Evolutionary conservation across 2,329 filamentous ascomycete species (phyloP).

Genomic region (Zelopaecilomyces penicillatus): DNA sequence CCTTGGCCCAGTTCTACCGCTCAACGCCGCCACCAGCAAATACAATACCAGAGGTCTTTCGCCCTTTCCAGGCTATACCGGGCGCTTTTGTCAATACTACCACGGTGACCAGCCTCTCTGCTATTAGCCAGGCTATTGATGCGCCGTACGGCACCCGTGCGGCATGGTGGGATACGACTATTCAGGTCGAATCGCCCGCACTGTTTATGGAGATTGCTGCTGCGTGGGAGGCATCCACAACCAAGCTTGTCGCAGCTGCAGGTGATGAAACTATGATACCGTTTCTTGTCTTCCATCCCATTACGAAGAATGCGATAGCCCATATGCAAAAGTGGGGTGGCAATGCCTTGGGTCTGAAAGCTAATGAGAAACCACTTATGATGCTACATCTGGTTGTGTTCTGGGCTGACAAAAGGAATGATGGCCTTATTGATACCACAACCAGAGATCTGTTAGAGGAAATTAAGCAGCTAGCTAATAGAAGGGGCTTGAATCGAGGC

Average conservation of each 20-base stretch:
- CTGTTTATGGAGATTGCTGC: constrained; percentile 20
- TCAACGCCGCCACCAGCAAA: constrained; percentile 7
- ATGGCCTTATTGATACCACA: constrained; percentile 20
- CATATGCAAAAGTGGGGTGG: constrained; percentile 28
- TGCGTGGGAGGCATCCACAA: constrained; percentile 15
- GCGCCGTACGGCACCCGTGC: constrained; percentile 17
- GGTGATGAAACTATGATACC: constrained; percentile 8
- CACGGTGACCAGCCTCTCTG: constrained; percentile 16
- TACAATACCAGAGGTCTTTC: constrained; percentile 15
- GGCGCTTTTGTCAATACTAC: constrained; percentile 14
- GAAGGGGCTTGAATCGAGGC: constrained; percentile 20
- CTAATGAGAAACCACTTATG: constrained; percentile 23
- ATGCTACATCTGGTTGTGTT: constrained; percentile 21
- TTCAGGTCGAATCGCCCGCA: constrained; percentile 14
- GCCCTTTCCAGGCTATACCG: constrained; percentile 14
- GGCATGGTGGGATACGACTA: constrained; percentile 22
- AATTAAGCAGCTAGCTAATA: constrained; percentile 18
- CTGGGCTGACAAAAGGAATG: constrained; percentile 19
- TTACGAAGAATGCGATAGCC: constrained; percentile 25
- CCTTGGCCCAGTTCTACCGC: constrained; percentile 11
- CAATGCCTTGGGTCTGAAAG: constrained; percentile 32
- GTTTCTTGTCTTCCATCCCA: constrained; percentile 28
- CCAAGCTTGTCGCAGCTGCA: constrained; percentile 10
- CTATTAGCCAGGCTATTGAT: constrained; percentile 15
- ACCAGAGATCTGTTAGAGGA: constrained; percentile 9